Evolutionary conservation across 768 basidiomycete species (phyloP).

Genomic region (Suillus americanus): DNA sequence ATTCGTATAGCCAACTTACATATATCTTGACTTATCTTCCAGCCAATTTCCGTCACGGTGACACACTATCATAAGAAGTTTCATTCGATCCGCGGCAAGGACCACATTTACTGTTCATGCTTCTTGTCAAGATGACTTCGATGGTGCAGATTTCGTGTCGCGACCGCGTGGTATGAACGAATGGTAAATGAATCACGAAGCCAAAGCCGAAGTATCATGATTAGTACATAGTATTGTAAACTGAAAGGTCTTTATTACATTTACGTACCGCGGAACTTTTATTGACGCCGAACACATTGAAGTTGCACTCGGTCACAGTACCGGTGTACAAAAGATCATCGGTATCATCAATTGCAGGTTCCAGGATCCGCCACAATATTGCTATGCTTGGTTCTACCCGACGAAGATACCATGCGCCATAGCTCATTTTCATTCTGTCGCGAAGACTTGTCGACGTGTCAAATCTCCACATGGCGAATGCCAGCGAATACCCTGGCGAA

Average conservation of each 20-base stretch:
- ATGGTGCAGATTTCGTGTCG: not conserved
- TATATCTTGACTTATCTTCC: not conserved
- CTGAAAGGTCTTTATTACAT: not conserved
- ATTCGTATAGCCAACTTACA: not conserved
- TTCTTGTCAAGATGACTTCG: not conserved
- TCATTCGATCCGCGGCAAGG: not conserved
- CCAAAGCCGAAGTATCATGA: not conserved
- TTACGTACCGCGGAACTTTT: not conserved
- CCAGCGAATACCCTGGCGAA: not conserved
- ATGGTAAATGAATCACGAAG: not conserved
- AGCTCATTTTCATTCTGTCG: not conserved
- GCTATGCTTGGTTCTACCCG: not conserved
- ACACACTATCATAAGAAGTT: not conserved
- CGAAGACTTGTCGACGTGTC: not conserved
- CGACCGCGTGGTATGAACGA: not conserved
- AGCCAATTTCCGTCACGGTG: not conserved
- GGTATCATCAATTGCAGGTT: not conserved
- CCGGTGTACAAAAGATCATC: not conserved
- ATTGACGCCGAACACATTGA: not conserved
- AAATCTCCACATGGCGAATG: not conserved
- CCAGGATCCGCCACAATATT: not conserved
- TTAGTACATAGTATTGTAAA: not conserved
- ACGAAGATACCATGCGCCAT: not conserved
- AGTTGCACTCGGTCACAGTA: not conserved
- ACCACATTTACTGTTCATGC: not conserved